These are phyloP conservation scores for Hyaloscypha finlandica DNA, from an alignment of 495 filamentous ascomycete genomes.

Conservation along the genomic window DNA sequence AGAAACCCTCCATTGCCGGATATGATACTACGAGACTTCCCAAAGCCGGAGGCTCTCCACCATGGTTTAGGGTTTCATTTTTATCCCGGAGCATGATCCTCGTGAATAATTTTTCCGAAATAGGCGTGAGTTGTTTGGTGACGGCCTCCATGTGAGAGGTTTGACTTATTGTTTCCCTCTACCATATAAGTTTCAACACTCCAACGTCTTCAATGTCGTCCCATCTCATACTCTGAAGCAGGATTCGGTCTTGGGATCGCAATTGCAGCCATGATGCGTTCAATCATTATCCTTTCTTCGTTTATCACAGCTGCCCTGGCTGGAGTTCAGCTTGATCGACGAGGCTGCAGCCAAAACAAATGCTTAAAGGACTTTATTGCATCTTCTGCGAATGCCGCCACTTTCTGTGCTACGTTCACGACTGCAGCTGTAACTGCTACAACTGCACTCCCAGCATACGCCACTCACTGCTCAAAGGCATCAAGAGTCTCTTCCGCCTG, in stretches of 20 bases:
- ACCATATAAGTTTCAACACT: background rate
- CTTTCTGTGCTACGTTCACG: constrained; percentile 5
- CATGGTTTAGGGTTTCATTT: constrained; percentile 2
- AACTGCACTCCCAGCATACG: background rate
- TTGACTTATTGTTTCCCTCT: background rate
- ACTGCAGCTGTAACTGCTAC: background rate
- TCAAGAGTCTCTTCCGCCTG: background rate
- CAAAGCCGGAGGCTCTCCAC: background rate
- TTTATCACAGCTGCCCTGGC: background rate
- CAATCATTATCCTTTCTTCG: background rate
- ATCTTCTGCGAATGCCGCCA: constrained; percentile 2
- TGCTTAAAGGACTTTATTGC: constrained; percentile 6
- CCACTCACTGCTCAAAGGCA: background rate
- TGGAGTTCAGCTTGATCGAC: constrained; percentile 7
- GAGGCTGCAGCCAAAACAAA: background rate
- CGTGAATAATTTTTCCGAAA: constrained; percentile 3
- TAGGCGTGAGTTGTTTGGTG: background rate
- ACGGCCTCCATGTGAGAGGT: background rate
- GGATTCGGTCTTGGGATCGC: background rate
- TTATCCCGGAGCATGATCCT: constrained; percentile 8
- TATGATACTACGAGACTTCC: background rate
- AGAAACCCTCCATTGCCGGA: background rate
- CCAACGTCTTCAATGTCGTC: background rate
- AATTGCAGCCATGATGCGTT: constrained; percentile 5
- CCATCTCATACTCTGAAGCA: background rate